Base-by-base conservation (phyloP, 805 yeast genomes). In the Spathaspora sp. region DNA sequence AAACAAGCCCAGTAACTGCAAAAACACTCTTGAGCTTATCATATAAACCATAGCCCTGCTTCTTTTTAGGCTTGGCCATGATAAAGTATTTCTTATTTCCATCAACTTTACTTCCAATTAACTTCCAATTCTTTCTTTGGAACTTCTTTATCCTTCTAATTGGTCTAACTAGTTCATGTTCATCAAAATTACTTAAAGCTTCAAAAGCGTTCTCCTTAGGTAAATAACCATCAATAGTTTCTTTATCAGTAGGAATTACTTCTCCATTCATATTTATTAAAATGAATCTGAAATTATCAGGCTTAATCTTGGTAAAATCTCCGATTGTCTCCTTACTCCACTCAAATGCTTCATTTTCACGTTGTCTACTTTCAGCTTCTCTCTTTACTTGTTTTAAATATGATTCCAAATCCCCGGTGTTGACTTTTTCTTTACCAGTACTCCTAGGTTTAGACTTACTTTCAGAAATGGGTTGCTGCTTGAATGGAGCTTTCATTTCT, bases 321-420 rank as follows among this genome's bases (percentile, higher is more conserved):
- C 16, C 35, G 20, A 29, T 44, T 2, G 5, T 31, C 8, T 49
- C 44, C 38, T 58, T 68, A 42, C 80, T 72, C 79, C 82, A 80
- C 49, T 81, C 85, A 53, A 68, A 81, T 0, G 86, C 83, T 42
- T 73, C 72, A 39, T 68, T 60, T 46, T 77, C 78, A 38, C 82
- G 73, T 58, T 79, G 80, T 42, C 69, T 59, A 39, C 69, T 68
- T 52, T 79, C 80, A 38, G 75, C 76, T 31, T 69, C 69, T 16
- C 61, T 61, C 52, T 79, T 78, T 3, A 83, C 78, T 6, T 68
- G 63, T 44, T 68, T 62, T 38, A 83, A 66, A 48, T 75, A 79
- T 0, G 53, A 55, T 56, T 80, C 40, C 40, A 35, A 35, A 14
- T 35, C 40, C 2, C 17, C 18, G 14, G 17, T 35, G 52, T 54